These are phyloP conservation scores for Pseudisothecium myosuroides DNA, from an alignment of 225 moss, liverwort and hornwort genomes.

Conservation along the genomic window DNA sequence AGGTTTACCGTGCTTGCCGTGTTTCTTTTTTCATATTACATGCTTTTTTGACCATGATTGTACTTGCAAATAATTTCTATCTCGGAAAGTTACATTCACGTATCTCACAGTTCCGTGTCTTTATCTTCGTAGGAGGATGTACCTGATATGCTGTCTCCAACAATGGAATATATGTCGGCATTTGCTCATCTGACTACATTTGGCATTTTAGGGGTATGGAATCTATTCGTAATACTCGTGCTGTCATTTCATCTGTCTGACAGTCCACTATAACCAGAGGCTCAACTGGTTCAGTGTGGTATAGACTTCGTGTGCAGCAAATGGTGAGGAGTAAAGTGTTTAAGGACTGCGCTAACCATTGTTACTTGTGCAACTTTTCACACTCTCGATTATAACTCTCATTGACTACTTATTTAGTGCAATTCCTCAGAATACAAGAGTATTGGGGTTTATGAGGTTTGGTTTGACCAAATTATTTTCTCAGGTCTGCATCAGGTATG, in stretches of 20 bases:
- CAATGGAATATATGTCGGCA: constrained; percentile 58
- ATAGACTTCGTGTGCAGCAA: neutral
- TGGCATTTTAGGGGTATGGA: constrained; percentile 83
- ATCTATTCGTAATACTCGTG: neutral
- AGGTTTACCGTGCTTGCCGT: neutral
- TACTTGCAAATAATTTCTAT: neutral
- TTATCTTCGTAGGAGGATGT: constrained; percentile 4
- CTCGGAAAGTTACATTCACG: neutral
- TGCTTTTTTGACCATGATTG: neutral
- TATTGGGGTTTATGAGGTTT: neutral
- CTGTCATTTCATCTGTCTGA: neutral
- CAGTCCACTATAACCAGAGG: neutral
- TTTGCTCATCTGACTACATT: constrained; percentile 77
- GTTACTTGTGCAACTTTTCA: neutral
- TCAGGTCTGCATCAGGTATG: constrained; percentile 80
- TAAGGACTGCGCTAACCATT: neutral
- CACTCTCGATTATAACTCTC: neutral
- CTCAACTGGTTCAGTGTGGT: neutral
- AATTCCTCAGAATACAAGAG: neutral
- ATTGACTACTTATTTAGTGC: neutral
- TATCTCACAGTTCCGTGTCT: neutral
- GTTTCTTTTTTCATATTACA: neutral
- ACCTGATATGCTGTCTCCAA: constrained; percentile 5
- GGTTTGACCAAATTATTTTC: neutral
- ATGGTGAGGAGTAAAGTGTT: neutral